Evolutionary conservation across 176 grass and related monocot species (phyloP).

Genomic region (Panicum miliaceum): DNA sequence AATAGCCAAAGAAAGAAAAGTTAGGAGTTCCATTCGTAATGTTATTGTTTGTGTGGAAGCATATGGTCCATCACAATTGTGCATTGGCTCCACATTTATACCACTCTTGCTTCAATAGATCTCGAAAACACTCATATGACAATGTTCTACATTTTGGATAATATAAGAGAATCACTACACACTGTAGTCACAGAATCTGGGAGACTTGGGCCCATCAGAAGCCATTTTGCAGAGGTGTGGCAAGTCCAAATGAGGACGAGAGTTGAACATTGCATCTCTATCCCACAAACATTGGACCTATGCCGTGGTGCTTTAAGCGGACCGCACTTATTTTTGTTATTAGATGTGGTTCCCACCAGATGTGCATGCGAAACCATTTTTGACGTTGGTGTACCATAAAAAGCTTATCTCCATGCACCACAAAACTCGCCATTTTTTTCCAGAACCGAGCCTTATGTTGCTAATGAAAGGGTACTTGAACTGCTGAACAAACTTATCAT

Average conservation of each 20-base stretch:
- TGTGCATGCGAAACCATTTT: neutral
- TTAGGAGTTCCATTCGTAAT: slow-evolving; percentile 33
- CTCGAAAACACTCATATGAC: neutral
- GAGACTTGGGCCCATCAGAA: slow-evolving; percentile 7
- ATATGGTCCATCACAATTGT: slow-evolving; percentile 1
- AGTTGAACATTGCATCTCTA: neutral
- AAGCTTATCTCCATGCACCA: neutral
- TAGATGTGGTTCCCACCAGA: neutral
- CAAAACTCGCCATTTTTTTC: neutral
- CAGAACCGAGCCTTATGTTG: neutral
- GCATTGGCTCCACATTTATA: neutral
- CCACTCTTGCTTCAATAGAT: slow-evolving; percentile 2
- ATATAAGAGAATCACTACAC: neutral
- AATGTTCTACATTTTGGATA: slow-evolving; percentile 5
- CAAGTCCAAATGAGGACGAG: neutral
- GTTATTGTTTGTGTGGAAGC: slow-evolving; percentile 20
- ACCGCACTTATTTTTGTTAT: neutral
- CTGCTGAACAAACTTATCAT: neutral
- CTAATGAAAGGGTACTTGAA: neutral
- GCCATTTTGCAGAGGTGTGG: neutral
- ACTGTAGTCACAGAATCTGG: neutral
- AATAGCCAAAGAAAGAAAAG: slow-evolving; percentile 51
- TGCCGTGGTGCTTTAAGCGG: neutral
- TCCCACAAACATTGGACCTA: neutral
- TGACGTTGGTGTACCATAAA: too few relatives aligned